Conservation (phyloP, 768 basidiomycete genomes). For the Hydnum rufescens region DNA sequence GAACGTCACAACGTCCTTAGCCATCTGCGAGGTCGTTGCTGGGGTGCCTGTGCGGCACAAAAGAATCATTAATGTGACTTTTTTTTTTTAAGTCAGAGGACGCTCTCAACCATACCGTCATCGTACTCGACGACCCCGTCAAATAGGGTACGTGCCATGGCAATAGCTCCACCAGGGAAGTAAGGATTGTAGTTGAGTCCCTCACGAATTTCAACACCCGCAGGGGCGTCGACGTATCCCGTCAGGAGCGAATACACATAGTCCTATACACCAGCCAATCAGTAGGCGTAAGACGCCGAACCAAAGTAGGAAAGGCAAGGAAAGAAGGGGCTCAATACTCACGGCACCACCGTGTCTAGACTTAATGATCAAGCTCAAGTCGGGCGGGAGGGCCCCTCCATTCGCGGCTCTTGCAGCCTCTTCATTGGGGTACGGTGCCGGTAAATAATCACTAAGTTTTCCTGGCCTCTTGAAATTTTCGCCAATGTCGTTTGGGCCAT, state of each 20-base stretch:
- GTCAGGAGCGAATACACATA: slow-evolving; percentile 95
- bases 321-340: slow-evolving; percentile 20
- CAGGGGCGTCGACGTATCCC: slow-evolving; percentile 90
- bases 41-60: slow-evolving; percentile 47
- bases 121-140: slow-evolving; percentile 94
- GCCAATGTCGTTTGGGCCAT: slow-evolving; percentile 84
- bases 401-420: slow-evolving; percentile 92
- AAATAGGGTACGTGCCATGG: slow-evolving; percentile 92
- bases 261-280: slow-evolving; percentile 32
- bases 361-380: slow-evolving; percentile 93
- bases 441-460: slow-evolving; percentile 95
- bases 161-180: slow-evolving; percentile 97
- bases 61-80: too few species aligned
- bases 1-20: slow-evolving; percentile 95
- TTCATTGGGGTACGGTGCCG: slow-evolving; percentile 87
- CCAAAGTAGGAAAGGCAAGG: not conserved
- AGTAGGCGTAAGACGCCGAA: not conserved
- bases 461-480: slow-evolving; percentile 99
- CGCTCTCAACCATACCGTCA: slow-evolving; percentile 39
- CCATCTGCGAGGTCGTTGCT: slow-evolving; percentile 95
- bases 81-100: too few species aligned
- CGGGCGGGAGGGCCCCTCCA: slow-evolving; percentile 88
- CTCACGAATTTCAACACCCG: slow-evolving; percentile 84
- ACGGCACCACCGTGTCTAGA: slow-evolving; percentile 94
- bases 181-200: slow-evolving; percentile 99